A percentile compares a stretch with the other conserved stretches of the same genome.
phyloP scores from a whole-genome alignment of 2,329 filamentous ascomycete genomes.

The Penicillium brasilianum region DNA sequence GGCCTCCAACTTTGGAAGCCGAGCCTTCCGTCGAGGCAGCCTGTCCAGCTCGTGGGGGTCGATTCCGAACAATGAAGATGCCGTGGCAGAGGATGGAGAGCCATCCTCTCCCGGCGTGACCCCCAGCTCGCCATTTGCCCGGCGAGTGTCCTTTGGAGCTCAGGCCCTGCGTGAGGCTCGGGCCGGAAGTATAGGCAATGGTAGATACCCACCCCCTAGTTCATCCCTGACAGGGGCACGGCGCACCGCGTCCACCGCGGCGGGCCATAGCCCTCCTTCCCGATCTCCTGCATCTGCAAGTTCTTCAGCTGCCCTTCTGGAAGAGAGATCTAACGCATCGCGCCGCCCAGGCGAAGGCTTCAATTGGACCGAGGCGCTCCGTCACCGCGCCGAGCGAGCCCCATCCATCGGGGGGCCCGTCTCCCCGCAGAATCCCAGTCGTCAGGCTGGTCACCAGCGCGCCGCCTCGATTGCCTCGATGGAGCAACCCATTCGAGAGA shows the following conservation, averaged over 20 bases:
- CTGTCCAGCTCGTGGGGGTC: constrained; percentile 66
- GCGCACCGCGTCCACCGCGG: constrained; percentile 28
- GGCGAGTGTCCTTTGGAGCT: constrained; percentile 88
- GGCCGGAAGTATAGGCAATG: constrained; percentile 65
- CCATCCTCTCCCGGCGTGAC: constrained; percentile 62
- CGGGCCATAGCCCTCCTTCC: constrained; percentile 13
- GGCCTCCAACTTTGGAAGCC: constrained; percentile 56
- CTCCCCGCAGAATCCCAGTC: constrained; percentile 43
- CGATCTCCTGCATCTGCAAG: constrained; percentile 41
- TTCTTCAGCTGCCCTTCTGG: constrained; percentile 42
- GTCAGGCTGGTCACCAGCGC: constrained; percentile 54
- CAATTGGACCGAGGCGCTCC: constrained; percentile 96
- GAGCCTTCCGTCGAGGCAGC: constrained; percentile 65
- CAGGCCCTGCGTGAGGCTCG: constrained; percentile 75
- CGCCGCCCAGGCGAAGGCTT: constrained; percentile 79
- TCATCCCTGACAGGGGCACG: constrained; percentile 33
- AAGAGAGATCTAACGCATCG: constrained; percentile 51
- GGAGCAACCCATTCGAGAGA: constrained; percentile 58
- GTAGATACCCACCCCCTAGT: constrained; percentile 61
- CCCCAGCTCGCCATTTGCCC: constrained; percentile 70
- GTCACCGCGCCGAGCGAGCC: constrained; percentile 84
- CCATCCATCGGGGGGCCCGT: constrained; percentile 47
- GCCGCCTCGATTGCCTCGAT: constrained; percentile 56
- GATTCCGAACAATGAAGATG: constrained; percentile 49
- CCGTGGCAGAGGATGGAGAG: constrained; percentile 69